Base-by-base conservation (phyloP, 352 stramenopile genomes). In the Phytophthora tentaculata region DNA sequence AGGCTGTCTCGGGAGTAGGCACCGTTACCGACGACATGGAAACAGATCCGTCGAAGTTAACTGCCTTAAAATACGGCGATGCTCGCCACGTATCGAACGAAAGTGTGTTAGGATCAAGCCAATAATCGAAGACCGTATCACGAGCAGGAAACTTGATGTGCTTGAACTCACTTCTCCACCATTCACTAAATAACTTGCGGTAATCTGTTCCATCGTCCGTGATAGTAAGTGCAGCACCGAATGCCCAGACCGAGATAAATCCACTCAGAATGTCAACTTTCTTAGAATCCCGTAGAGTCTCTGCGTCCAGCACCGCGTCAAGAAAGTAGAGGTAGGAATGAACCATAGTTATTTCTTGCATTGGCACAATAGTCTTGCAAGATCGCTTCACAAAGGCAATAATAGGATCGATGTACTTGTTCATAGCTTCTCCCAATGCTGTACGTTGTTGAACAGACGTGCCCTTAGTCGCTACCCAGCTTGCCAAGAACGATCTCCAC, bases 111-210 rank as follows among this genome's bases (percentile, higher is more conserved):
- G 92, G 88, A 56, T 99, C 96, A 22, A 98, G 80, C 84, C 91
- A 99, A 71, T 99, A 99, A 74, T 99, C 96, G 56, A 99, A 99
- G 1, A 99, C 90, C 0, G 94, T 98, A 56, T 98, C 88, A 44
- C 88, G 88, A 26, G 81, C 86, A n/a, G 96, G 96, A 39, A 98
- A 90, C 72, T 98, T 98, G 62, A 99, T 83, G 37, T 88, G 84
- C 67, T 98, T 98, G 73, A 97, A 99, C 56, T 98, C 89, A 19
- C 71, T 67, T 28, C 90, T 79, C 95, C 95, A 99, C 89, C 90
- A 99, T 61, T 98, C 94, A 45, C 88, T 97, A 69, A 99, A 98
- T 35, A 98, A 53, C 32, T 92, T 95, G 24, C 95, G 89, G 69
- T 97, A 98, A 69, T 98, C 93, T 1, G 89, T 96, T 29, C 96